A percentile compares a stretch with the other conserved stretches of the same genome.
Evolutionary conservation across 345 rosid genomes (phyloP).

Genomic region (Pistacia atlantica): DNA sequence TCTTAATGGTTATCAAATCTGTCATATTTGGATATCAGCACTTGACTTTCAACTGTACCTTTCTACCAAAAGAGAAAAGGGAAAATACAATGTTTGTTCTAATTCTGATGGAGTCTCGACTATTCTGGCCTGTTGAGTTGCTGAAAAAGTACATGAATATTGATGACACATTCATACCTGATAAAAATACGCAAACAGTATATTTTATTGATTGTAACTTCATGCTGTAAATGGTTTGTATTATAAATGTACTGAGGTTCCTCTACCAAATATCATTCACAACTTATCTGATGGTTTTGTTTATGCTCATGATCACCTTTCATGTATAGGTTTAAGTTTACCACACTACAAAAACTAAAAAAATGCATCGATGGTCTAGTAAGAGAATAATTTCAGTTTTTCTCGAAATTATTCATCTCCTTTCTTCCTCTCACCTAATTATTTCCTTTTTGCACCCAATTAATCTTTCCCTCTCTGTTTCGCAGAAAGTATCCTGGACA

Average conservation of each 20-base stretch:
- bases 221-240: neutral
- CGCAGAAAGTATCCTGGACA: slow-evolving; percentile 77
- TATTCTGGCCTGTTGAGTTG: neutral
- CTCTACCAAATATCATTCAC: neutral
- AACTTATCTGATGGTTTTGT: neutral
- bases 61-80: neutral
- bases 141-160: neutral
- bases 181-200: neutral
- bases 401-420: neutral
- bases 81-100: neutral
- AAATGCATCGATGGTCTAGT: neutral
- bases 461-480: slow-evolving; percentile 21
- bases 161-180: neutral
- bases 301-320: neutral
- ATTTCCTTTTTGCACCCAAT: neutral
- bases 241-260: neutral
- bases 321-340: neutral
- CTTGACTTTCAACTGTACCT: neutral
- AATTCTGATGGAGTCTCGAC: neutral
- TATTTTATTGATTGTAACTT: neutral
- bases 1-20: neutral
- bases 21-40: neutral
- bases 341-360: neutral
- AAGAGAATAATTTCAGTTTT: neutral
- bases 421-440: neutral